phyloP scores from a whole-genome alignment of 345 rosid species.

The Hibiscus tridactylites region DNA sequence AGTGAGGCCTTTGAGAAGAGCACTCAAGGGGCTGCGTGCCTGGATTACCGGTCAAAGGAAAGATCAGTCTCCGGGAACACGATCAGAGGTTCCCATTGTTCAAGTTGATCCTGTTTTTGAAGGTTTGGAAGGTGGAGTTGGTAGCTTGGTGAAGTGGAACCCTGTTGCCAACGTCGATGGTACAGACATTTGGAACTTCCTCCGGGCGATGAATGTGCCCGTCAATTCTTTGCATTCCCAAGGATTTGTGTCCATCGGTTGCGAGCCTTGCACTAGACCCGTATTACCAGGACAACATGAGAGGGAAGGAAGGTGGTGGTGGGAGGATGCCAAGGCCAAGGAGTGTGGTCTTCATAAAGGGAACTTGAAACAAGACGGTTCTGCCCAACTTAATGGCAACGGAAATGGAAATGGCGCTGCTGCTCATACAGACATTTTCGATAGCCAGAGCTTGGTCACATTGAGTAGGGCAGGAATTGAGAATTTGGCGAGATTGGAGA shows the following conservation, averaged over 20 bases:
- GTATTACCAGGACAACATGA: slow-evolving; percentile 97
- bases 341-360: slow-evolving; percentile 97
- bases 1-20: slow-evolving; percentile 88
- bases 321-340: slow-evolving; percentile 99
- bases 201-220: slow-evolving; percentile 79
- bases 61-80: slow-evolving; percentile 86
- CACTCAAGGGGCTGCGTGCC: slow-evolving; percentile 85
- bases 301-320: slow-evolving; percentile 99
- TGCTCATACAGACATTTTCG: slow-evolving; percentile 47
- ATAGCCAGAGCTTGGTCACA: slow-evolving; percentile 47
- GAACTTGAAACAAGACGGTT: slow-evolving; percentile 50
- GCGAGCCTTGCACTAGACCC: slow-evolving; percentile 96
- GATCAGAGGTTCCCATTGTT: slow-evolving; percentile 82
- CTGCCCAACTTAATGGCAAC: slow-evolving; percentile 22
- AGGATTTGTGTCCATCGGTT: slow-evolving; percentile 88
- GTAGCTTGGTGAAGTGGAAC: slow-evolving; percentile 97
- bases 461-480: slow-evolving; percentile 73
- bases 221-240: slow-evolving; percentile 66
- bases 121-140: slow-evolving; percentile 80
- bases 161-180: slow-evolving; percentile 81
- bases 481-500: slow-evolving; percentile 55
- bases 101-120: slow-evolving; percentile 89
- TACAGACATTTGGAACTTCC: slow-evolving; percentile 66
- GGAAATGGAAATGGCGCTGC: slow-evolving; percentile 38
- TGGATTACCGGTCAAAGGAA: slow-evolving; percentile 98